These are phyloP conservation scores for Phytophthora boehmeriae DNA, from an alignment of 352 stramenopile species.

Conservation along the genomic window DNA sequence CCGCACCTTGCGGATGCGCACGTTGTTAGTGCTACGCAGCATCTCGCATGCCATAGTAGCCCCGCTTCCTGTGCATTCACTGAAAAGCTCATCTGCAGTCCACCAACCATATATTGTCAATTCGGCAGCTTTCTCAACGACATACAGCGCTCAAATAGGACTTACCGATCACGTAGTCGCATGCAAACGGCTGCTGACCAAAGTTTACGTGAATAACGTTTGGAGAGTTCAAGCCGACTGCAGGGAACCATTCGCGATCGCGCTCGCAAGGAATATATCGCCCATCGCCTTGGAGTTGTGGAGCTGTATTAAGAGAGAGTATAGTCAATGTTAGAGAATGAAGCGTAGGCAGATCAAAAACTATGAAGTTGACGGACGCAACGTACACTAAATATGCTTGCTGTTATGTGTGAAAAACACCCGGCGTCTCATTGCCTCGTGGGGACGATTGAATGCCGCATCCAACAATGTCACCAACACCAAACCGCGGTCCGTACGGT, in stretches of 20 bases:
- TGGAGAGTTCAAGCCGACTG: conserved; percentile 73
- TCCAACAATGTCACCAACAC: conserved; percentile 65
- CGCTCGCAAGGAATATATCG: conserved; percentile 31
- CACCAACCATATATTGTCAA: neutral
- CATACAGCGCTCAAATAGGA: neutral
- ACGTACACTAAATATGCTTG: conserved; percentile 44
- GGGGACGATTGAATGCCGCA: conserved; percentile 60
- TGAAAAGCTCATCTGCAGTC: conserved; percentile 54
- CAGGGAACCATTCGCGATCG: conserved; percentile 64
- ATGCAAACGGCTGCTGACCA: conserved; percentile 65
- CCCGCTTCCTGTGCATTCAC: conserved; percentile 32
- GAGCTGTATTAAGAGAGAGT: conserved; percentile 10
- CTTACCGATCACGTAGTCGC: conserved; percentile 43
- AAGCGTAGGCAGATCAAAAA: too few relatives aligned
- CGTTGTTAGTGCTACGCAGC: conserved; percentile 19
- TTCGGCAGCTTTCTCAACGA: neutral
- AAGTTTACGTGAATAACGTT: conserved; percentile 83
- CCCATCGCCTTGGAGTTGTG: conserved; percentile 19
- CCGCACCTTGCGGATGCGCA: conserved; percentile 3
- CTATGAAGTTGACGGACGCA: conserved; percentile 9
- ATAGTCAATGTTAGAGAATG: too few relatives aligned
- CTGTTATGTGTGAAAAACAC: conserved; percentile 83
- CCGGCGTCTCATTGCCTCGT: conserved; percentile 29
- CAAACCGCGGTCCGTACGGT: conserved; percentile 59
- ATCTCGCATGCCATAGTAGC: conserved; percentile 18